Base-by-base conservation (phyloP, 805 yeast genomes). In the Metschnikowia kunwiensis region DNA sequence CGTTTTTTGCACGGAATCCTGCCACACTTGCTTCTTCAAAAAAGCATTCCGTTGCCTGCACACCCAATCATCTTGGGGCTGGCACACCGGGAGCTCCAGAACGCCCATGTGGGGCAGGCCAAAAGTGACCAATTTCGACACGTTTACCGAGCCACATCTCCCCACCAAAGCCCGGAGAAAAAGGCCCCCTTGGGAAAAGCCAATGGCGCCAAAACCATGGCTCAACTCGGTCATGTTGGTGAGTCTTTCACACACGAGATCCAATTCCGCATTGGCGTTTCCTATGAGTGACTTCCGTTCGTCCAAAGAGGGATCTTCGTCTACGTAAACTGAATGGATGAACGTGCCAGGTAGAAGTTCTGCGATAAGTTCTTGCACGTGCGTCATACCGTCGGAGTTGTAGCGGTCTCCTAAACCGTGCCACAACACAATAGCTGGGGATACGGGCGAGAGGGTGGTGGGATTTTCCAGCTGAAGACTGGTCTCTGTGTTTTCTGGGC, bases 131-230 rank as follows among this genome's bases (percentile, higher is more conserved):
- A 85, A 60, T 20, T 68, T 77, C 33, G 71, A 57, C 2, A 82
- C 65, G 3, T 45, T 32, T 3, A 57, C 46, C 12, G 30, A 36
- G 3, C 65, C 57, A 57, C 91, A 85, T 16, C 73, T 57, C 52
- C 86, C 82, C 19, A 77, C 65, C 19, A 81, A 70, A 5, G 80
- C 81, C 30, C 95, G 60, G n/a, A 82, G 60, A 43, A 85, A 78
- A n/a, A 85, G 58, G 0, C 95, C 95, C 26, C 95, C 95, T 54
- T 85, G 95, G 0, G 91, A 82, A 47, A 82, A 80, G 5, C 95
- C 95, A 26, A 85, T 68, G 5, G 80, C 85, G 54, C 82, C 80
- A 51, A 83, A 80, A 0, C 89, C 89, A 22, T 58, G 38, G 2
- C 39, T 26, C 6, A 83, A 60, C 36, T 71, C 75, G 1, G 76